These are phyloP conservation scores for Debaryomyces nepalensis DNA, from an alignment of 1,139 yeast species.

Conservation along the genomic window DNA sequence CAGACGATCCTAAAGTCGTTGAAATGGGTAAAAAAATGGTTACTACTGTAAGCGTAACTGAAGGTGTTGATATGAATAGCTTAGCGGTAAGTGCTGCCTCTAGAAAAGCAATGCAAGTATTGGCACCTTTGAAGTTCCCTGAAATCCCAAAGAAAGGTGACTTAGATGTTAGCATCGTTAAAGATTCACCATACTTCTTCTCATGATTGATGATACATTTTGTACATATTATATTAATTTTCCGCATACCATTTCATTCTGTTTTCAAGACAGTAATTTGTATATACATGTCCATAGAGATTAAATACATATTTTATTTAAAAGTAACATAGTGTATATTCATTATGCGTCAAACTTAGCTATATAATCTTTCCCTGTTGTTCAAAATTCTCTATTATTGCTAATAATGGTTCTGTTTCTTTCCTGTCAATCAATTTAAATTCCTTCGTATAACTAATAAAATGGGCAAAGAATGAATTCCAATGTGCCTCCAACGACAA, in stretches of 20 bases:
- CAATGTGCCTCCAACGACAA: slow-evolving; percentile 94
- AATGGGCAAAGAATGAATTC: slow-evolving; percentile 98
- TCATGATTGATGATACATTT: slow-evolving; percentile 29
- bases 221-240: slow-evolving; percentile 14
- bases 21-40: slow-evolving; percentile 60
- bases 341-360: neutral
- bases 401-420: slow-evolving; percentile 79
- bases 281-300: slow-evolving; percentile 11
- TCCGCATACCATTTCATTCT: slow-evolving; percentile 12
- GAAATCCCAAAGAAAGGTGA: slow-evolving; percentile 80
- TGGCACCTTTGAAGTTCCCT: slow-evolving; percentile 73
- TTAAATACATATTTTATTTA: neutral
- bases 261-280: slow-evolving; percentile 8
- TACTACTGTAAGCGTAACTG: slow-evolving; percentile 76
- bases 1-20: slow-evolving; percentile 54
- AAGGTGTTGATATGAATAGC: slow-evolving; percentile 37
- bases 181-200: slow-evolving; percentile 82
- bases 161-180: slow-evolving; percentile 76
- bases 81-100: slow-evolving; percentile 30
- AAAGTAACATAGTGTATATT: slow-evolving; percentile 3
- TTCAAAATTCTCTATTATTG: slow-evolving; percentile 79
- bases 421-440: slow-evolving; percentile 76
- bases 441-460: slow-evolving; percentile 82
- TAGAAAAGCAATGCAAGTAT: slow-evolving; percentile 37
- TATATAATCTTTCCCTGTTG: slow-evolving; percentile 78